These are phyloP conservation scores for Kwoniella dendrophila DNA, from an alignment of 768 basidiomycete genomes.

Conservation along the genomic window DNA sequence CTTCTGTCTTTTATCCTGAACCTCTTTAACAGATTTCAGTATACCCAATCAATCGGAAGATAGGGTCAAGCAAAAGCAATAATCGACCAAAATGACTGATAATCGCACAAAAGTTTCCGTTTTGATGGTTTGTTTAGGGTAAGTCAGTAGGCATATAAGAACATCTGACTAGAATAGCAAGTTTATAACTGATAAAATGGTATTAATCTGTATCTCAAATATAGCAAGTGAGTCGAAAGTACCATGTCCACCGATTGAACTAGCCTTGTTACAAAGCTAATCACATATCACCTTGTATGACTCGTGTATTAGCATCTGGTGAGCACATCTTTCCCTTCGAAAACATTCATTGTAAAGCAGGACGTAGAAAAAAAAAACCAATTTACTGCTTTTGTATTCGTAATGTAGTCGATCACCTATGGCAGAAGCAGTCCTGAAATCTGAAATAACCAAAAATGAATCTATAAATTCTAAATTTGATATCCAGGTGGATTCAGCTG, in stretches of 20 bases:
- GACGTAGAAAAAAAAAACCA: neutral
- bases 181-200: neutral
- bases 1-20: too few relatives aligned
- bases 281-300: neutral
- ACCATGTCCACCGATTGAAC: neutral
- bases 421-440: slow-evolving; percentile 81
- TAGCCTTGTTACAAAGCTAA: neutral
- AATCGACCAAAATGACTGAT: slow-evolving; percentile 10
- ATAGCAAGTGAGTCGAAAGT: slow-evolving; percentile 40
- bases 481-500: slow-evolving; percentile 77
- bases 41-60: too few relatives aligned
- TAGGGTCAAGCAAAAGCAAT: too few relatives aligned
- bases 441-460: slow-evolving; percentile 54
- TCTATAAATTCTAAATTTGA: slow-evolving; percentile 60
- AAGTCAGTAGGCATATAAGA: neutral
- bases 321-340: neutral
- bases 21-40: too few relatives aligned
- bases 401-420: slow-evolving; percentile 73
- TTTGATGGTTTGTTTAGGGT: slow-evolving; percentile 55
- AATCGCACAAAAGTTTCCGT: slow-evolving; percentile 39
- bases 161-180: neutral
- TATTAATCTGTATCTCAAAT: neutral
- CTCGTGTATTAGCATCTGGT: slow-evolving; percentile 35
- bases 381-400: slow-evolving; percentile 17
- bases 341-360: neutral